Base-by-base conservation (phyloP, 371 early-diverging fungal genomes). In the Haplosporangium sp. region DNA sequence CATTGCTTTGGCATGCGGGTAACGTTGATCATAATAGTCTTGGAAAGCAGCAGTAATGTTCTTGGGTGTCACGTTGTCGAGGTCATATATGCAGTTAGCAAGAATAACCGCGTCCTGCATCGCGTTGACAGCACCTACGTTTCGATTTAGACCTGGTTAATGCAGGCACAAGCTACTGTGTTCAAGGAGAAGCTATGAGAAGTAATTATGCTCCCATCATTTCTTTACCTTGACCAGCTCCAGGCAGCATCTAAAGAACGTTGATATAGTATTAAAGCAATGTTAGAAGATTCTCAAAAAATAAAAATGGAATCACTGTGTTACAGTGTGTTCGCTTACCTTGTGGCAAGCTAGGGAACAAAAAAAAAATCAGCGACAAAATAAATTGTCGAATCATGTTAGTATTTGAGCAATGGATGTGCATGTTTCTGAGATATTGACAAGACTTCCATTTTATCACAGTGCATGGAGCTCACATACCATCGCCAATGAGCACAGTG, bases 401-500 rank as follows among this genome's bases (percentile, higher is more conserved):
- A 12, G 11, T 5, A 10, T 5, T 9, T 12, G n/a, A 14, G 16
- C 5, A n/a, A 46, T n/a, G n/a, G n/a, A 12, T n/a, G 16, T n/a
- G n/a, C 1, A 12, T n/a, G 16, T 10, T 46, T 46, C 46, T 46
- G 5, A 14, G 16, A 10, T 46, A n/a, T n/a, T 46, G 12, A 11
- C 46, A 14, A 29, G 29, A 4, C 29, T 29, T 29, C 29, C 29
- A 29, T 29, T 29, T 46, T 14, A 46, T 5, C n/a, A 14, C 5
- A 40, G 9, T 38, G 14, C 8, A 10, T 11, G 9, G 36, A 9
- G 5, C 6, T 23, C 61, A 23, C 48, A 41, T 54, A 67, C 67
- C 67, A 59, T 67, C 67, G 9, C 67, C 67, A 29, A 67, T 18
- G 21, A 67, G 55, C 38, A 60, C 67, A 0, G 55, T 53, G 1